Base-by-base conservation (phyloP, 2,329 filamentous ascomycete genomes). In the Calonectria leucothoes region DNA sequence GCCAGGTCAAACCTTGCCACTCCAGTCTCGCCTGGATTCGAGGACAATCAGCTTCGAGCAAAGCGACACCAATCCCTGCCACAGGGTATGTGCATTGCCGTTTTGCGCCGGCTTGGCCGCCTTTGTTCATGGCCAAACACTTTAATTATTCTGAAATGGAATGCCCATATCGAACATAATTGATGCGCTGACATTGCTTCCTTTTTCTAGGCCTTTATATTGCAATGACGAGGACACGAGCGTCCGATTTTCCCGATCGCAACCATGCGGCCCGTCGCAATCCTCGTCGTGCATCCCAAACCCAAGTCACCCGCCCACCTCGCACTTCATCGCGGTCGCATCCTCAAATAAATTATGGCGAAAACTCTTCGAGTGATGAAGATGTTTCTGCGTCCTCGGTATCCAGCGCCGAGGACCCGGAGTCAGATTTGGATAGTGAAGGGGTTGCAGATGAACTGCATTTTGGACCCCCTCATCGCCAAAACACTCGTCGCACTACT, bases 161-260 rank as follows among this genome's bases (percentile, higher is more conserved):
- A 14, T 23, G 17, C n/a, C 23, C 17, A 15, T 37, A 14, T 3
- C 29, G 3, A 12, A 2, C 12, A 52, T 15, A 31, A 31, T 15
- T 6, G 4, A 45, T 14, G 35, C 17, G 15, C 78, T 80, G 42
- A 80, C 27, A 23, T 31, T 11, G 33, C 8, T 59, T 33, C 17
- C n/a, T 15, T 66, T 31, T 66, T 52, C 35, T 20, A 76, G 71
- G 37, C 45, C 23, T 29, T 42, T 31, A 25, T 63, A 35, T 69
- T 57, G 67, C 64, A 25, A 83, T 83, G 82, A 80, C 80, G 48
- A 75, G 79, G 39, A 83, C 80, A 42, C 78, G 81, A 73, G 80
- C 77, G 65, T 75, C 76, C 66, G 72, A 74, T 49, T 73, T 73
- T 49, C 59, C 71, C 49, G 33, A 59, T 25, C 39, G 55, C 39